Evolutionary conservation across 2,329 filamentous ascomycete genomes (phyloP), one percentile per base, ranked within the genome.

Genomic region (Cordyceps cicadae): DNA sequence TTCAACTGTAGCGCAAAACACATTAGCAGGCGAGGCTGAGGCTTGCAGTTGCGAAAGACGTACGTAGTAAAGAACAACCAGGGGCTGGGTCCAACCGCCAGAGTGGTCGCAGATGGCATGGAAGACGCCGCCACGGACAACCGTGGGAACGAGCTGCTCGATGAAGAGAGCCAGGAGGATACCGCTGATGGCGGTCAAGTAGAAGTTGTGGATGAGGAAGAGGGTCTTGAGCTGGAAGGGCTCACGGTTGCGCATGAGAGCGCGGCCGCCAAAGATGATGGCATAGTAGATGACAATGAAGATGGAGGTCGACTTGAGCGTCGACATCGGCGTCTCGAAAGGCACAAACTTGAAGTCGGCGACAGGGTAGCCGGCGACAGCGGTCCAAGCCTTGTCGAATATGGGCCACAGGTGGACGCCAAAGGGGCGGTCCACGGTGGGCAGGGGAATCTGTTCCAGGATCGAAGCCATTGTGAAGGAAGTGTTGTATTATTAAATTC

Each of bases 41-140:
- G 14, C 41, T 15, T 8, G 43, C 14, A 21, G 19, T 17, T 26
- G 34, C n/a, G 2, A 43, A 5, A 48, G 43, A 69, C 92, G 72
- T 79, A 97, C 93, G 76, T 97, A 99, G 85, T 99, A 99, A 66
- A 99, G 81, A 67, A 95, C 87, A 65, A 97, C 91, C 70, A 99
- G 79, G 68, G 88, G 90, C 75, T 94, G 88, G 21, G 94, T 97
- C 92, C 93, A 97, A 67, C 93, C 93, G 68, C 94, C 94, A 3
- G 87, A 77, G 46, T 68, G 63, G 67, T 89, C 75, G 79, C 93
- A 99, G 71, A 99, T 96, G 67, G 91, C 81, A 71, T 89, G 87
- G 81, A 97, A 97, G 68, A 97, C 78, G 62, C 93, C 94, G 67
- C 89, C 79, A 67, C 89, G 86, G 67, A 82, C 86, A 60, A 99